These are phyloP conservation scores for Achlya hypogyna DNA, from an alignment of 352 stramenopile genomes.

Conservation along the genomic window DNA sequence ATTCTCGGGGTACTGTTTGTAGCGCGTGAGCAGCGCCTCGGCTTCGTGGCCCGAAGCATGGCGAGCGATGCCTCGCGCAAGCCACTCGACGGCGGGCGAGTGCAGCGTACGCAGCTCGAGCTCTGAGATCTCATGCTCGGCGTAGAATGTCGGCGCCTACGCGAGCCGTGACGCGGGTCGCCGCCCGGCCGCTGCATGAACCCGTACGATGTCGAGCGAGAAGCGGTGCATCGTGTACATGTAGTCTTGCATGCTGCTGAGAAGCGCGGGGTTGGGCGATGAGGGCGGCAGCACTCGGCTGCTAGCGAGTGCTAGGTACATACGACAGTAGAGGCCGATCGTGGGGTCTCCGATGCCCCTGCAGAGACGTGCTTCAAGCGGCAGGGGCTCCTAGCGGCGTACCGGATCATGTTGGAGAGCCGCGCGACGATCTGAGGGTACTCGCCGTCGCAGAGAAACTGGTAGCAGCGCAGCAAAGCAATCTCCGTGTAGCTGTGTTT, in stretches of 20 bases:
- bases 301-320: constrained; percentile 72
- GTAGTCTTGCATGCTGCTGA: constrained; percentile 83
- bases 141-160: constrained; percentile 9
- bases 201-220: constrained; percentile 36
- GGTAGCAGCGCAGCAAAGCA: constrained; percentile 80
- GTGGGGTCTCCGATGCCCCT: constrained; percentile 84
- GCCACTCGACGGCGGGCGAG: constrained; percentile 80
- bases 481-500: constrained; percentile 72
- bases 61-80: constrained; percentile 60
- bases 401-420: constrained; percentile 84
- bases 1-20: constrained; percentile 71
- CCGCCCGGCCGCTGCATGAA: constrained; percentile 25
- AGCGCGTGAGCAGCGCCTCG: constrained; percentile 63
- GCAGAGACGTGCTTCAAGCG: constrained; percentile 15
- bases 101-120: constrained; percentile 68
- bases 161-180: constrained; percentile 20
- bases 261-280: constrained; percentile 36
- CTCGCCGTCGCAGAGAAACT: constrained; percentile 85
- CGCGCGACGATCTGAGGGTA: constrained; percentile 77
- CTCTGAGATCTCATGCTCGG: constrained; percentile 40
- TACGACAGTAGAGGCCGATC: constrained; percentile 74
- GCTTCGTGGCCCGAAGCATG: constrained; percentile 39
- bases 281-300: constrained; percentile 38
- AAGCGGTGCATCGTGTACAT: constrained; percentile 82
- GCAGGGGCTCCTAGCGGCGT: constrained; percentile 23